A percentile compares a stretch with the other conserved stretches of the same genome.
These are phyloP conservation scores for Lobosporangium transversale DNA, from an alignment of 192 early-diverging fungal species.

Conservation along the genomic window DNA sequence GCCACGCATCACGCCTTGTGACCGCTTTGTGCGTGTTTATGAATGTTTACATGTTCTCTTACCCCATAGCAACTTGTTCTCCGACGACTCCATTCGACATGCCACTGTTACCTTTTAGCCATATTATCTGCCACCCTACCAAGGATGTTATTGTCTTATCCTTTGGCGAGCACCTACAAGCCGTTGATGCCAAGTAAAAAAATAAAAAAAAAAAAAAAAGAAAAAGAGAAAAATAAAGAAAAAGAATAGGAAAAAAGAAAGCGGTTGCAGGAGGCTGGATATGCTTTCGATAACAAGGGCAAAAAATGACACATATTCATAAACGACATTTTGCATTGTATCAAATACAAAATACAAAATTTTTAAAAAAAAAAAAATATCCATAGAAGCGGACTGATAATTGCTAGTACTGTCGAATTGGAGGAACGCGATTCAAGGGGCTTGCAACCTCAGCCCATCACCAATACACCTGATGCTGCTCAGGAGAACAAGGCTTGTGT, in stretches of 20 bases:
- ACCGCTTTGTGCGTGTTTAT: too few species aligned
- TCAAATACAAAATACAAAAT: slow-evolving; percentile 15
- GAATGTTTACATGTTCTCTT: too few species aligned
- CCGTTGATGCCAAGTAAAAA: slow-evolving; percentile 59
- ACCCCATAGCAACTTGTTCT: too few species aligned
- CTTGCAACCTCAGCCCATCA: slow-evolving; percentile 29
- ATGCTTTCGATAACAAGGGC: too few species aligned
- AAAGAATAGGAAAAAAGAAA: too few species aligned
- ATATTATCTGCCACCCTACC: slow-evolving; percentile 56
- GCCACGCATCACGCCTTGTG: too few species aligned
- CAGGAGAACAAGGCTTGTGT: slow-evolving; percentile 54
- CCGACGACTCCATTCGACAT: too few species aligned
- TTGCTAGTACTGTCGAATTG: slow-evolving; percentile 23
- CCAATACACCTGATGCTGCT: slow-evolving; percentile 31
- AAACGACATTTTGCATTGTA: not conserved
- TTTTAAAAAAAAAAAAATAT: not conserved
- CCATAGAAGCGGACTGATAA: slow-evolving; percentile 26
- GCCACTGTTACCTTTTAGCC: slow-evolving; percentile 57
- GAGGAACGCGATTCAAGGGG: slow-evolving; percentile 29
- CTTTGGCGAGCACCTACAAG: slow-evolving; percentile 63
- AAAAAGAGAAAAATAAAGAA: slow-evolving; percentile 10
- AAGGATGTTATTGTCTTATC: slow-evolving; percentile 58
- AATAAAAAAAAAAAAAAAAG: not conserved
- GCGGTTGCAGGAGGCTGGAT: too few species aligned
- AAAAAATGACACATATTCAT: not conserved